Conservation (phyloP, 306 rosid genomes). For the Vigna angularis region DNA sequence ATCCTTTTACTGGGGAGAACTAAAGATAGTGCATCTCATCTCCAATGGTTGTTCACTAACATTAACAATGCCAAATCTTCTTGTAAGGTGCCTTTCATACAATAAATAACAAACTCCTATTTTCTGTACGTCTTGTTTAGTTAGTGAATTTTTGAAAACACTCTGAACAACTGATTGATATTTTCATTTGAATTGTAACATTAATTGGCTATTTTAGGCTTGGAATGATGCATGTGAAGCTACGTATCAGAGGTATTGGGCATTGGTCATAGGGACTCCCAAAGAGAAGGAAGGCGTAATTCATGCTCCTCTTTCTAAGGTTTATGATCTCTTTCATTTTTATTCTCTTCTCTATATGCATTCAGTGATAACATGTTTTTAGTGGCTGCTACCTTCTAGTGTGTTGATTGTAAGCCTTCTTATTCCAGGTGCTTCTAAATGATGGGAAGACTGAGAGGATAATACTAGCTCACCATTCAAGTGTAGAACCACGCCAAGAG, state of each 20-base stretch:
- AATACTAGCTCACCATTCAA: slow-evolving; percentile 71
- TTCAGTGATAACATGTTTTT: slow-evolving; percentile 33
- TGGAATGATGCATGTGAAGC: slow-evolving; percentile 82
- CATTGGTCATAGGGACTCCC: slow-evolving; percentile 88
- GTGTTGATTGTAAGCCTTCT: slow-evolving; percentile 25
- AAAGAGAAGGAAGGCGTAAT: slow-evolving; percentile 84
- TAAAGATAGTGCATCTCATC: slow-evolving; percentile 72
- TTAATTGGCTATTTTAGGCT: slow-evolving; percentile 55
- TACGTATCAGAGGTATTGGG: slow-evolving; percentile 89
- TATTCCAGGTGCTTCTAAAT: slow-evolving; percentile 77
- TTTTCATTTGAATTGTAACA: slow-evolving; percentile 22
- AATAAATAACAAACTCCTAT: slow-evolving; percentile 14
- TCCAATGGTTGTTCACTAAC: slow-evolving; percentile 77
- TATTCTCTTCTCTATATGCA: slow-evolving; percentile 13
- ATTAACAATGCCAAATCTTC: slow-evolving; percentile 61
- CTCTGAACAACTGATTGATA: slow-evolving; percentile 2
- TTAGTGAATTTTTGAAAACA: slow-evolving; percentile 14
- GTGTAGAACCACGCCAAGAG: slow-evolving; percentile 83
- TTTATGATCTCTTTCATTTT: slow-evolving; percentile 42
- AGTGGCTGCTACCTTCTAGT: slow-evolving; percentile 17
- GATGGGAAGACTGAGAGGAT: slow-evolving; percentile 98
- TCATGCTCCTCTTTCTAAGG: slow-evolving; percentile 92
- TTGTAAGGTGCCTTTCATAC: slow-evolving; percentile 59
- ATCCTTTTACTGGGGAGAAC: slow-evolving; percentile 83
- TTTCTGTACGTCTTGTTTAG: slow-evolving; percentile 1